Evolutionary conservation across 176 grass and related monocot genomes (phyloP).

Genomic region (Leersia perrieri): DNA sequence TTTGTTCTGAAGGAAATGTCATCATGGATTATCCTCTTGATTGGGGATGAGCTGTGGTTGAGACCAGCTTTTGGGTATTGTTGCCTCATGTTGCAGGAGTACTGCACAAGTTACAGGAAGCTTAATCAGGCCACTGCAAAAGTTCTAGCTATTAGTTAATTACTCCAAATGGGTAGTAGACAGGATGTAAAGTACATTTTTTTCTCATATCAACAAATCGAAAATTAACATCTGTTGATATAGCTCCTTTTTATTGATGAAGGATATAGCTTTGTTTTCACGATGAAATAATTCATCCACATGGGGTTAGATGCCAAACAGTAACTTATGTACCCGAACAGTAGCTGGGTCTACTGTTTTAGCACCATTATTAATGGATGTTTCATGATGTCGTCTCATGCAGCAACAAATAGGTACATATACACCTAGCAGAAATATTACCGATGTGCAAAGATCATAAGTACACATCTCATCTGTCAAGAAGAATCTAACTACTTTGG

Average conservation of each 20-base stretch:
- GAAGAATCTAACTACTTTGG: background rate
- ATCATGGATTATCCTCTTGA: conserved; percentile 63
- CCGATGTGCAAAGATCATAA: background rate
- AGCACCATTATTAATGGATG: conserved; percentile 16
- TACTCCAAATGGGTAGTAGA: background rate
- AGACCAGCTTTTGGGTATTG: conserved; percentile 48
- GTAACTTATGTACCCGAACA: conserved; percentile 12
- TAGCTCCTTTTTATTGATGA: background rate
- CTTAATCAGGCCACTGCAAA: conserved; percentile 7
- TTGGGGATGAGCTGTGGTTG: conserved; percentile 11
- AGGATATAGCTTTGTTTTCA: background rate
- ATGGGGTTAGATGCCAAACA: background rate
- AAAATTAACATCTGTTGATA: background rate
- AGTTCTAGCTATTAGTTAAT: background rate
- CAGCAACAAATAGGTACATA: conserved; percentile 28
- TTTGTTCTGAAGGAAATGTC: conserved; percentile 48
- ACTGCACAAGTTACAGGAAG: conserved; percentile 43
- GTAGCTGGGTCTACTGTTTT: conserved; percentile 27
- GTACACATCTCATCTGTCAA: background rate
- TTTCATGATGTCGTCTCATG: conserved; percentile 5
- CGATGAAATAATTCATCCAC: background rate
- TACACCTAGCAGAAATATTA: conserved; percentile 30
- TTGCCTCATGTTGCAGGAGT: conserved; percentile 51
- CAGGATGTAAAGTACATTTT: background rate
- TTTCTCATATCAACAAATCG: background rate